phyloP scores from a whole-genome alignment of 2,329 filamentous ascomycete species.

The Westerdykella ornata region DNA sequence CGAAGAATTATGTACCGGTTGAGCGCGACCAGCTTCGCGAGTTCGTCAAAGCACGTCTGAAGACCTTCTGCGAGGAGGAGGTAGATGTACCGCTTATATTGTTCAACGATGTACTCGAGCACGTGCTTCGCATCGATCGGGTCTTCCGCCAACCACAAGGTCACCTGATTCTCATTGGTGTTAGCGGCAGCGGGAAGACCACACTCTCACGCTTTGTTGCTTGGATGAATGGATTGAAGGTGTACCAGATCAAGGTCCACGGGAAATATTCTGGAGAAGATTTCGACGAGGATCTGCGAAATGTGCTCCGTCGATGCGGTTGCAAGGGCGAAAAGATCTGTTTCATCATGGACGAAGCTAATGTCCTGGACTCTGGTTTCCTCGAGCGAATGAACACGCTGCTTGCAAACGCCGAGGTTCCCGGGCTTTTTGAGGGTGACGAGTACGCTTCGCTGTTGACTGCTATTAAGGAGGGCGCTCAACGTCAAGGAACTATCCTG shows the following conservation, averaged over 20 bases:
- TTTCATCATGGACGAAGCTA: constrained; percentile 99
- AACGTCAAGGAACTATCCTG: constrained; percentile 86
- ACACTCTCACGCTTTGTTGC: constrained; percentile 96
- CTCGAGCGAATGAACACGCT: constrained; percentile 98
- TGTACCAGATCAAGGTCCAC: constrained; percentile 99
- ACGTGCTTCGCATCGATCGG: constrained; percentile 95
- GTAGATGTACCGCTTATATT: constrained; percentile 96
- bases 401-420: constrained; percentile 97
- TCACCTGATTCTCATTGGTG: constrained; percentile 95
- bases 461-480: constrained; percentile 94
- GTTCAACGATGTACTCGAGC: constrained; percentile 99
- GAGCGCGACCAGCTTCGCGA: constrained; percentile 91
- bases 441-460: constrained; percentile 99
- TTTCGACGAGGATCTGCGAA: constrained; percentile 94
- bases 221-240: constrained; percentile 99
- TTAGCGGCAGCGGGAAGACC: constrained; percentile 97
- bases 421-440: constrained; percentile 97
- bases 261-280: constrained; percentile 97
- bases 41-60: constrained; percentile 93
- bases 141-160: constrained; percentile 98
- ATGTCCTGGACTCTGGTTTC: constrained; percentile 97
- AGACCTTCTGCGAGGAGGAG: constrained; percentile 98
- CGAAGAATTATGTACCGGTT: constrained; percentile 96
- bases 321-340: constrained; percentile 99
- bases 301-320: constrained; percentile 85